Evolutionary conservation across 1,139 yeast genomes (phyloP).

Genomic region (Geotrichum siamense): DNA sequence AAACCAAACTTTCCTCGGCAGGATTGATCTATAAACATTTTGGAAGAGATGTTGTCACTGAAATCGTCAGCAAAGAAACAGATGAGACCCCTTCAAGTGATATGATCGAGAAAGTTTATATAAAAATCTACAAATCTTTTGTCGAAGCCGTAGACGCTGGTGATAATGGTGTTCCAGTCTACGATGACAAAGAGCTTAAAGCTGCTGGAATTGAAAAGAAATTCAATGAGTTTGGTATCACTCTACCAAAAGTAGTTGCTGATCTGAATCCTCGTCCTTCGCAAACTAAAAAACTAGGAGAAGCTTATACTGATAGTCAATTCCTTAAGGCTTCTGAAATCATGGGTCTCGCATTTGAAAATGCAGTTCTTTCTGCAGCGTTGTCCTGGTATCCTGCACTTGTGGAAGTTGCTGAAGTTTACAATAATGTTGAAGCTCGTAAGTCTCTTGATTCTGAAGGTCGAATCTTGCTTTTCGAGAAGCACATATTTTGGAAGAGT

Average conservation of each 20-base stretch:
- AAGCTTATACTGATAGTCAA: constrained; percentile 56
- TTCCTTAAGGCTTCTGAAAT: constrained; percentile 67
- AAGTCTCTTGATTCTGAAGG: constrained; percentile 34
- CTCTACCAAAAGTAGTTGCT: constrained; percentile 73
- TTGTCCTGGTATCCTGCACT: constrained; percentile 91
- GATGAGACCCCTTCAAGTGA: constrained; percentile 22
- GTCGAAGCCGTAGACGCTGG: constrained; percentile 92
- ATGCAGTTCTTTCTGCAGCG: constrained; percentile 65
- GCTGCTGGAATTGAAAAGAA: constrained; percentile 23
- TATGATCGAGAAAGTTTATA: constrained; percentile 55
- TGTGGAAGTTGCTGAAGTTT: constrained; percentile 62
- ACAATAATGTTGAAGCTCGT: constrained; percentile 35
- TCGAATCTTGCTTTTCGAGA: constrained; percentile 66
- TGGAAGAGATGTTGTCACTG: constrained; percentile 67
- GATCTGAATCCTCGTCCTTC: constrained; percentile 84
- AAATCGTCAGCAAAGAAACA: constrained; percentile 36
- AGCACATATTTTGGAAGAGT: constrained; percentile 91
- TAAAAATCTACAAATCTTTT: constrained; percentile 73
- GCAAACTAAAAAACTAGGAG: constrained; percentile 45
- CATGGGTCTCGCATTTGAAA: constrained; percentile 75
- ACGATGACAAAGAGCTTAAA: constrained; percentile 38
- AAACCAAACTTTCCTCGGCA: constrained; percentile 73
- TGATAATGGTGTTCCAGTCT: constrained; percentile 85
- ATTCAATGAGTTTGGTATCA: constrained; percentile 39
- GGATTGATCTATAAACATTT: constrained; percentile 91